These are phyloP conservation scores for Kodamaea nitidulidarum DNA, from an alignment of 805 yeast species.

Conservation along the genomic window DNA sequence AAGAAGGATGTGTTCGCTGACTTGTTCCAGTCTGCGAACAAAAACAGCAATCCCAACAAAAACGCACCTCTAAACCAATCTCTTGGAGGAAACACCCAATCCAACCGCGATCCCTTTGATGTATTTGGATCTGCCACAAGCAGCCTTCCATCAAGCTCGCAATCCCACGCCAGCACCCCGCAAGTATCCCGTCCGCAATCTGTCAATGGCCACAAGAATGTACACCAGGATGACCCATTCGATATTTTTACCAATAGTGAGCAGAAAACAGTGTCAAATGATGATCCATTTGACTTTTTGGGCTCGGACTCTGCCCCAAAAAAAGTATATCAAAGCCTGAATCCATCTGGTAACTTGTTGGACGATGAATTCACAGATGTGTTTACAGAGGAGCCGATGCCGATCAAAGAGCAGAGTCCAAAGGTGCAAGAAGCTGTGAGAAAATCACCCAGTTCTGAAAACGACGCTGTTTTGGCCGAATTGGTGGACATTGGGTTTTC, in stretches of 20 bases:
- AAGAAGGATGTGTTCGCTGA: slow-evolving; percentile 46
- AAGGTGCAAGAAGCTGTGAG: too few species aligned
- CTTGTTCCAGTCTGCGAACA: slow-evolving; percentile 27
- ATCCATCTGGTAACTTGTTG: slow-evolving; percentile 17
- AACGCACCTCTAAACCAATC: slow-evolving; percentile 6
- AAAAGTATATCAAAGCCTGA: background rate
- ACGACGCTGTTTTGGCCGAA: slow-evolving; percentile 58
- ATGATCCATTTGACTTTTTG: slow-evolving; percentile 2
- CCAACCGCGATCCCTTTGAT: slow-evolving; percentile 3
- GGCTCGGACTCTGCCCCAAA: slow-evolving; percentile 5
- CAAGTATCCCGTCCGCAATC: slow-evolving; percentile 5
- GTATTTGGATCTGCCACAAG: slow-evolving; percentile 1
- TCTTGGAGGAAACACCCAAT: background rate
- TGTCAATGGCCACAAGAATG: background rate
- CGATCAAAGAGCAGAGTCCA: too few species aligned
- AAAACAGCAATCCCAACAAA: slow-evolving; percentile 4
- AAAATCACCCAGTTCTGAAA: slow-evolving; percentile 9
- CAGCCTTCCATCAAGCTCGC: background rate
- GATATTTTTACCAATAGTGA: slow-evolving; percentile 20
- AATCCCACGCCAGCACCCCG: slow-evolving; percentile 4
- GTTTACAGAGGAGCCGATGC: slow-evolving; percentile 14
- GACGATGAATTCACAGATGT: slow-evolving; percentile 45
- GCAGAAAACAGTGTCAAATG: too few species aligned
- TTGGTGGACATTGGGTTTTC: slow-evolving; percentile 79
- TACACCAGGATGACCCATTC: slow-evolving; percentile 21